Base-by-base conservation (phyloP, 495 filamentous ascomycete species). In the Hypoxylon fragiforme region DNA sequence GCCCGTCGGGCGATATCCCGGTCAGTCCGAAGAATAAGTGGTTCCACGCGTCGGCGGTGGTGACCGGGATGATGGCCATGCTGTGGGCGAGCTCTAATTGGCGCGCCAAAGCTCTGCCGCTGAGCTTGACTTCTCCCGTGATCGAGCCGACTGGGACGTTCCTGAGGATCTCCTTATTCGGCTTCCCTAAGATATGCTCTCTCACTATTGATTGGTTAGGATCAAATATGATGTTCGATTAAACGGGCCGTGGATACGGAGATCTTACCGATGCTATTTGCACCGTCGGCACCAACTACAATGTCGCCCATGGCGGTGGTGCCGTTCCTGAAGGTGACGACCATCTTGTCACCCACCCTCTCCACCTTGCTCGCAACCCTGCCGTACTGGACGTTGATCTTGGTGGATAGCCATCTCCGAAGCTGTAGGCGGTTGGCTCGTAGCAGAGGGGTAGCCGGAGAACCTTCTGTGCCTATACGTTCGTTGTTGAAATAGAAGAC, bases 101-200 rank as follows among this genome's bases (percentile, higher is more conserved):
- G 16, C 60, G 60, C 1, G 47, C 50, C 19, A 69, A 54, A 42
- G 40, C 22, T 13, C 61, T 51, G 11, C 63, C 63, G 13, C 41
- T 49, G 5, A 69, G 47, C n/a, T 39, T 57, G 18, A 41, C 41
- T 39, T 68, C 62, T 26, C 63, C 65, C 1, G 64, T 62, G 31
- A 68, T 56, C 7, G 60, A 51, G 21, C 50, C 62, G 21, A 66
- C 40, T 22, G 66, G 66, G 3, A 69, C 32, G 3, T 49, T 47
- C 28, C 48, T 44, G 3, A 65, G 43, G 4, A 57, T 55, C 8
- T 63, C 56, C 32, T 41, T 54, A 22, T 63, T 63, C 2, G 53
- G 48, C 43, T 54, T 57, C 8, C 44, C 42, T 60, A 62, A 72
- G 63, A 70, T 77, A 72, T 61, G 71, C 24, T 63, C 52, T 31